Base-by-base conservation (phyloP, 176 grass and related monocot genomes). In the maize (Zea mays) region DNA sequence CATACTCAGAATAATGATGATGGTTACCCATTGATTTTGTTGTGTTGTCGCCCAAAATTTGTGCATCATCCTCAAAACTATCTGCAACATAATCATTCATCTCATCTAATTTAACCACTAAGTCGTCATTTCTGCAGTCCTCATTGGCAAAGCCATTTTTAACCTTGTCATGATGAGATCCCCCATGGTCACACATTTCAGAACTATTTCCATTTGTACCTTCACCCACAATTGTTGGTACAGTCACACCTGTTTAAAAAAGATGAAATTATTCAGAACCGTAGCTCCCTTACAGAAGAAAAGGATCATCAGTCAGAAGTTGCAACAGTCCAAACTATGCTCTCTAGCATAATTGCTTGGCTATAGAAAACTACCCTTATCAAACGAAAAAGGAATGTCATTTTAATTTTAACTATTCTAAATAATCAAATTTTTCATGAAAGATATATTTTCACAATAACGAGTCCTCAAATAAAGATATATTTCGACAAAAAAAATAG, bases 31-130 rank as follows among this genome's bases (percentile, higher is more conserved):
- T 76, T 57, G 49, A 54, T 77, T 87, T 84, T 5, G 27, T 65
- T 60, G 6, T 57, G 46, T 57, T 79, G 14, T 72, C 51, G 39
- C 62, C 61, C 39, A 13, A 45, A 59, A 74, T 49, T 3, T 86
- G 79, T 36, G 48, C 46, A 82, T 88, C 84, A 83, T 89, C 86
- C 88, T 97, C 88, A 81, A 91, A 93, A 86, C 86, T 93, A 86
- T 97, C 91, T 86, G 85, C 75, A 57, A 91, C 79, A 45, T 90
- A 65, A 81, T 33, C 49, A 62, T 72, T 86, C 62, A 69, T 65
- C 27, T 80, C 54, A 33, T 82, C 78, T 27, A 38, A 80, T 77
- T 82, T 71, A 77, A 57, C 15, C 48, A 65, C 78, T 69, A 41
- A 76, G 56, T 88, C 87, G 81, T 60, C 39, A 43, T 45, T 62